phyloP scores from a whole-genome alignment of 805 yeast species.

The Metschnikowia corniflorae region DNA sequence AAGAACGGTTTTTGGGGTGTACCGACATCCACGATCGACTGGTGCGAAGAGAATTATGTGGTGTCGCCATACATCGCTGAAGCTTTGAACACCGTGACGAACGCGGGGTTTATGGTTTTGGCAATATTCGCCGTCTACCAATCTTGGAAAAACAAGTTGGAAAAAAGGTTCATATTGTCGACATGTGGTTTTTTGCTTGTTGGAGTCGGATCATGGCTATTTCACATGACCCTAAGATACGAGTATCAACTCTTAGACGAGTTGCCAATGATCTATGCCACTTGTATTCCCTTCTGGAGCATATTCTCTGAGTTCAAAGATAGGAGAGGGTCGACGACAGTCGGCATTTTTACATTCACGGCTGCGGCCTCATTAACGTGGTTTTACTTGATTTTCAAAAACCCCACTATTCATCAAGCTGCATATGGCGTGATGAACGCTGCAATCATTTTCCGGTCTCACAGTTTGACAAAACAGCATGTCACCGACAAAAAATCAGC shows the following conservation, averaged over 20 bases:
- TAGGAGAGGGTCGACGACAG: slow-evolving; percentile 33
- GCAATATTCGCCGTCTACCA: slow-evolving; percentile 66
- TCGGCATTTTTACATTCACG: slow-evolving; percentile 46
- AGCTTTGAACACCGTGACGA: slow-evolving; percentile 82
- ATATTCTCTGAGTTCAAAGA: slow-evolving; percentile 60
- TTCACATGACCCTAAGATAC: slow-evolving; percentile 92
- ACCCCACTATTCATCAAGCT: slow-evolving; percentile 87
- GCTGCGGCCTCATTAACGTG: slow-evolving; percentile 64
- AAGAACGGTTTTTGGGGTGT: slow-evolving; percentile 72
- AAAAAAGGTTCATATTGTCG: slow-evolving; percentile 64
- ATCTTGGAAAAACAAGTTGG: slow-evolving; percentile 58
- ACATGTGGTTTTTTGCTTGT: slow-evolving; percentile 82
- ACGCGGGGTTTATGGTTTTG: slow-evolving; percentile 47
- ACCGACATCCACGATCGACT: slow-evolving; percentile 92
- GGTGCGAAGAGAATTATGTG: slow-evolving; percentile 98
- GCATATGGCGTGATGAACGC: slow-evolving; percentile 78
- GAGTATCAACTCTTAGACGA: slow-evolving; percentile 92
- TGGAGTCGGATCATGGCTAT: slow-evolving; percentile 91
- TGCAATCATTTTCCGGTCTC: slow-evolving; percentile 63
- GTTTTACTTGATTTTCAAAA: slow-evolving; percentile 65
- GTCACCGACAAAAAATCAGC: slow-evolving; percentile 50
- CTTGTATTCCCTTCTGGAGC: slow-evolving; percentile 91
- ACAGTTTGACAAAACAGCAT: slow-evolving; percentile 45
- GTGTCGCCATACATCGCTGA: slow-evolving; percentile 86
- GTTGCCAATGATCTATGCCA: slow-evolving; percentile 96